phyloP scores from a whole-genome alignment of 2,329 filamentous ascomycete species.

The Didymella lethalis region DNA sequence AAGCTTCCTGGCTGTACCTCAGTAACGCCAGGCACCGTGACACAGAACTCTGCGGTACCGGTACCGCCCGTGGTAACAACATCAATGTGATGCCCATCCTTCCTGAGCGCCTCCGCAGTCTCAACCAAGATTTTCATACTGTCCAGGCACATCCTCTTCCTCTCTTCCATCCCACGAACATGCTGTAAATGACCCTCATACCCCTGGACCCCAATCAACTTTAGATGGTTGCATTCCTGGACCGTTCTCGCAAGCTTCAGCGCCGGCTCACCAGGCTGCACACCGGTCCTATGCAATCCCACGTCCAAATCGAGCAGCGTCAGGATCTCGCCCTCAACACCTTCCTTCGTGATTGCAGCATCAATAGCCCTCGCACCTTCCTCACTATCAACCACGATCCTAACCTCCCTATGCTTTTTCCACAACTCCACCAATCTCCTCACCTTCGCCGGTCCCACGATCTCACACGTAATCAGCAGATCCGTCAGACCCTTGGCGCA shows the following conservation, averaged over 20 bases:
- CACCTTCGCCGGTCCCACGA: slow-evolving; percentile 59
- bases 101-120: slow-evolving; percentile 55
- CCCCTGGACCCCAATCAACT: slow-evolving; percentile 60
- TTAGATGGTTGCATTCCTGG: slow-evolving; percentile 48
- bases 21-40: slow-evolving; percentile 59
- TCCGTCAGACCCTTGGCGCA: slow-evolving; percentile 58
- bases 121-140: slow-evolving; percentile 57
- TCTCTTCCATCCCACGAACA: slow-evolving; percentile 55
- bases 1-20: slow-evolving; percentile 65
- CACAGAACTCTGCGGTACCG: slow-evolving; percentile 63
- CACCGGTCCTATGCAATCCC: slow-evolving; percentile 60
- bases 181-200: slow-evolving; percentile 65
- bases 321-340: slow-evolving; percentile 50
- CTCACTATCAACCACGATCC: slow-evolving; percentile 60
- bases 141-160: slow-evolving; percentile 55
- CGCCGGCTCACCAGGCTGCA: slow-evolving; percentile 54
- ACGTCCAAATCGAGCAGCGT: slow-evolving; percentile 61
- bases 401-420: slow-evolving; percentile 48
- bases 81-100: slow-evolving; percentile 55
- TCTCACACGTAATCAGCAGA: slow-evolving; percentile 61
- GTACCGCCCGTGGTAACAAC: slow-evolving; percentile 63
- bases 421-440: slow-evolving; percentile 56
- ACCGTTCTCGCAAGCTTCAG: slow-evolving; percentile 54
- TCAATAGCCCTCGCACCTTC: slow-evolving; percentile 57
- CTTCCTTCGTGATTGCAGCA: slow-evolving; percentile 49